Percentiles rank a stretch among this genome's conserved stretches.
These are phyloP conservation scores for Colletotrichum sp. DNA, from an alignment of 2,329 filamentous ascomycete species.

Conservation along the genomic window DNA sequence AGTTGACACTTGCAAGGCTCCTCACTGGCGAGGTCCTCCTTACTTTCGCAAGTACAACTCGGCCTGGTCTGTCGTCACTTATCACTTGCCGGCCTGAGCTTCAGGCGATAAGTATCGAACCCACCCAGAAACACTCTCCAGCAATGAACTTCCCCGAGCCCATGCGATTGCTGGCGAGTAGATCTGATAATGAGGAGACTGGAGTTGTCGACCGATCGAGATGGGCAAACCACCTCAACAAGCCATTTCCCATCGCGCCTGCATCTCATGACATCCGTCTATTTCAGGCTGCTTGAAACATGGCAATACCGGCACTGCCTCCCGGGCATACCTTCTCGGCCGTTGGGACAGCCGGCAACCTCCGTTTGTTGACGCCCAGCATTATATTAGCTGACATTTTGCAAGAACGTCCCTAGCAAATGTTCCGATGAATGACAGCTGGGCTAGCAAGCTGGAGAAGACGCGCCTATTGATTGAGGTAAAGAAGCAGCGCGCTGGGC, in stretches of 20 bases:
- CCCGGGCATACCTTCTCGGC: background rate
- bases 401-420: background rate
- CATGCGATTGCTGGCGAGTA: background rate
- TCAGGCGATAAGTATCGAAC: background rate
- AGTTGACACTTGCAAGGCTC: background rate
- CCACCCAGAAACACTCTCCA: background rate
- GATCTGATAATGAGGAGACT: background rate
- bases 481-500: background rate
- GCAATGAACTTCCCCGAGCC: background rate
- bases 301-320: constrained; percentile 5
- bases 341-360: background rate
- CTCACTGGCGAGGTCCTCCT: background rate
- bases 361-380: background rate
- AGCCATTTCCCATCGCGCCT: background rate
- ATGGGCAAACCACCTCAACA: background rate
- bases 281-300: constrained; percentile 7
- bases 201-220: background rate
- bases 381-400: background rate
- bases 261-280: background rate
- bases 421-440: background rate
- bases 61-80: constrained; percentile 1
- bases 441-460: background rate
- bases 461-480: background rate
- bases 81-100: constrained; percentile 8
- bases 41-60: background rate